Base-by-base conservation (phyloP, 108 stramenopile species). In the Fragilaria radians region DNA sequence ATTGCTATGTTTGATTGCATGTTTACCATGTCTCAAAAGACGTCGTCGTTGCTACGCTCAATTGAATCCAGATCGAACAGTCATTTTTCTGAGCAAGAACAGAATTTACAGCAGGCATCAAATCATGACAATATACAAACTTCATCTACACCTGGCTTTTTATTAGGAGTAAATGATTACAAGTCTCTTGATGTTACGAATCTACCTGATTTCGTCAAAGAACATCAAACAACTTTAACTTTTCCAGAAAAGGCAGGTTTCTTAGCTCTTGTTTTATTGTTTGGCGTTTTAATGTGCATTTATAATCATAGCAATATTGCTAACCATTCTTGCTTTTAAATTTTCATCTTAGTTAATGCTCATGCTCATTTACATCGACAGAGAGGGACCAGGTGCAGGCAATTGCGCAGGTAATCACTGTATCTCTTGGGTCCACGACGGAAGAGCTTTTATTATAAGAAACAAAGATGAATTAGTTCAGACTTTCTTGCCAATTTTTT, bases 131-230 rank as follows among this genome's bases (percentile, higher is more conserved):
- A n/a, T n/a, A n/a, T n/a, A n/a, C n/a, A n/a, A n/a, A n/a, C n/a
- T 42, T 42, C 36, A 11, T 42, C 36, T 11, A 42, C 36, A 42
- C 7, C 11, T 14, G 36, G 11, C 11, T 42, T 42, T 14, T 14
- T 42, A 42, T 14, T 42, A 11, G 52, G 52, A 1, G 26, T 52
- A 18, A 22, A 52, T 4, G 27, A 26, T 27, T 52, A 52, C 52
- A 52, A 52, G 52, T 23, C 52, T 26, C 52, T 52, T 52, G 52
- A 52, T 1, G 52, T 18, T 23, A 26, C 27, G 3, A 26, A 52
- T 26, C 26, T 52, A 26, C 52, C 52, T 7, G 52, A 52, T 18
- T 52, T 52, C 52, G 52, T 52, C 22, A 52, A 27, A 52, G 52
- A 52, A 27, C 52, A 52, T 52, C 22, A 52, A 2, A 26, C 52